Evolutionary conservation across 352 stramenopile genomes (phyloP).

Genomic region (Pythium guiyangense): DNA sequence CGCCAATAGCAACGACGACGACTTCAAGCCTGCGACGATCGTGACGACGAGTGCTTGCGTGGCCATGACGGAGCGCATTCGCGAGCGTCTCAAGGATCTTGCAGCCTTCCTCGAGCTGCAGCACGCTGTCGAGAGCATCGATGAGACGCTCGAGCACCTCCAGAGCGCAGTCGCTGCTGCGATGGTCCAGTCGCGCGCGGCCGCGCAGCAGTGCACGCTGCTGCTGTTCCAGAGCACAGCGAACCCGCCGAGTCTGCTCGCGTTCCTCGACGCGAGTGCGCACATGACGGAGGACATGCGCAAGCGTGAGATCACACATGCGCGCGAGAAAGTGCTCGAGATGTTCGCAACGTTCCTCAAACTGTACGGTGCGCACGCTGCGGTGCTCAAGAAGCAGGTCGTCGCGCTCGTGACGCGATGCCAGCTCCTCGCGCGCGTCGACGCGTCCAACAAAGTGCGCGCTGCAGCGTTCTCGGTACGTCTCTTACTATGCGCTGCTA

Average conservation of each 20-base stretch:
- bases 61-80: slow-evolving; percentile 16
- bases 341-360: slow-evolving; percentile 50
- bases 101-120: slow-evolving; percentile 50
- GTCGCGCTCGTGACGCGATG: slow-evolving; percentile 35
- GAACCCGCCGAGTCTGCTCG: slow-evolving; percentile 44
- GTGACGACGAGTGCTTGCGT: no score
- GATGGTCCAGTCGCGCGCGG: slow-evolving; percentile 54
- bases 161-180: slow-evolving; percentile 31
- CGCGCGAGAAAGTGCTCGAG: slow-evolving; percentile 42
- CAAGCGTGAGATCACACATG: slow-evolving; percentile 52
- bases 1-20: no score
- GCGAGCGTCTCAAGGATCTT: slow-evolving; percentile 57
- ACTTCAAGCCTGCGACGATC: no score
- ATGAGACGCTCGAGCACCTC: slow-evolving; percentile 59
- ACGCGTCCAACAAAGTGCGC: slow-evolving; percentile 69
- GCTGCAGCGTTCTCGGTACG: slow-evolving; percentile 34
- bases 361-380: slow-evolving; percentile 34
- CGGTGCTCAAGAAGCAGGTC: slow-evolving; percentile 46
- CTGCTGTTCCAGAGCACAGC: slow-evolving; percentile 45
- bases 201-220: slow-evolving; percentile 61
- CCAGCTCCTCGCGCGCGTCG: slow-evolving; percentile 45
- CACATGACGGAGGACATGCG: slow-evolving; percentile 42
- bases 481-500: background rate
- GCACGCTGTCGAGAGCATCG: slow-evolving; percentile 55
- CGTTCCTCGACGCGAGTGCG: slow-evolving; percentile 50